Evolutionary conservation across 2,329 filamentous ascomycete genomes (phyloP).

Genomic region (Sporothrix phasma): DNA sequence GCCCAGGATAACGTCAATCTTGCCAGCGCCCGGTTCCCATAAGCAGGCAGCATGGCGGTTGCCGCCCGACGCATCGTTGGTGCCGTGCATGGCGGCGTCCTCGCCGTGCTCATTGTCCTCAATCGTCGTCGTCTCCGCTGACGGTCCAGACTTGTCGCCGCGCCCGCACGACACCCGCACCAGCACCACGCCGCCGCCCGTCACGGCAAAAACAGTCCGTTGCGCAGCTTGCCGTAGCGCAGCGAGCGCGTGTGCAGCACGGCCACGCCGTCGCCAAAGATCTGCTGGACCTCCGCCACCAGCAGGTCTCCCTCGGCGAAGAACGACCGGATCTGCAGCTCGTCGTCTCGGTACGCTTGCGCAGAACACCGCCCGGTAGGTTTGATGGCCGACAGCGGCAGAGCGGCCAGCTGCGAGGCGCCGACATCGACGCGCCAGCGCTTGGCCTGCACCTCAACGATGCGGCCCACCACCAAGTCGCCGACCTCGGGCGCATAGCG

Average conservation of each 20-base stretch:
- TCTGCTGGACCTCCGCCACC: slow-evolving; percentile 85
- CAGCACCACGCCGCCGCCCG: slow-evolving; percentile 71
- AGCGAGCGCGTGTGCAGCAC: slow-evolving; percentile 81
- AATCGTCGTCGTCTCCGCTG: slow-evolving; percentile 36
- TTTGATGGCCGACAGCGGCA: slow-evolving; percentile 89
- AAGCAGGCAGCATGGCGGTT: slow-evolving; percentile 6
- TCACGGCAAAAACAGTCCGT: slow-evolving; percentile 82
- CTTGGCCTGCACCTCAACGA: slow-evolving; percentile 86
- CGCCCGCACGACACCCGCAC: slow-evolving; percentile 73
- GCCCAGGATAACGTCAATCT: slow-evolving; percentile 77
- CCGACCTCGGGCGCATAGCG: slow-evolving; percentile 94
- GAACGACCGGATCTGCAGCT: slow-evolving; percentile 94
- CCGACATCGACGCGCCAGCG: slow-evolving; percentile 94
- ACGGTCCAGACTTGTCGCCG: slow-evolving; percentile 84
- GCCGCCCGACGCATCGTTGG: background rate
- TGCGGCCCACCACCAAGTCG: slow-evolving; percentile 86
- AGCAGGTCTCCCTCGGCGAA: slow-evolving; percentile 91
- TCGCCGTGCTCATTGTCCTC: slow-evolving; percentile 61
- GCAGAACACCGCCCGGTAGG: slow-evolving; percentile 81
- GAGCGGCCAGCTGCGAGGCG: slow-evolving; percentile 70
- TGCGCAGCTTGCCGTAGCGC: slow-evolving; percentile 91
- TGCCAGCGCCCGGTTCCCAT: slow-evolving; percentile 39
- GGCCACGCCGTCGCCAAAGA: slow-evolving; percentile 78
- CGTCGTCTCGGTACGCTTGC: slow-evolving; percentile 91
- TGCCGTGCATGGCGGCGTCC: background rate